Evolutionary conservation across 805 yeast species (phyloP).

Genomic region (Hanseniaspora occidentalis): DNA sequence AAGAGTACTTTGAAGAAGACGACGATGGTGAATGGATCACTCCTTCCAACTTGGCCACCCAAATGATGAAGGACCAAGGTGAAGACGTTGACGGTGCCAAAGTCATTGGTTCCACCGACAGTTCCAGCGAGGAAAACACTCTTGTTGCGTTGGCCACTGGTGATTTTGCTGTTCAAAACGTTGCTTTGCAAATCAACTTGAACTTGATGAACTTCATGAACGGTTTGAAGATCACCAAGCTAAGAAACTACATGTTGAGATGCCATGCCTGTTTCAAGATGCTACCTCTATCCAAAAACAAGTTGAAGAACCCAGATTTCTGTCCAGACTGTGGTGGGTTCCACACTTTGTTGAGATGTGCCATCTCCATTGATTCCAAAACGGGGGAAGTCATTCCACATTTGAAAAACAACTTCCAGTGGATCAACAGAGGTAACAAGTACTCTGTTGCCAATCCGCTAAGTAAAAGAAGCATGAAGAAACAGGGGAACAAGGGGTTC

Average conservation of each 20-base stretch:
- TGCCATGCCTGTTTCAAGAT: slow-evolving; percentile 94
- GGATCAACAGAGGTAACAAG: slow-evolving; percentile 81
- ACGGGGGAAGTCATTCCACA: slow-evolving; percentile 83
- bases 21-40: slow-evolving; percentile 94
- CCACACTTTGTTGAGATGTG: slow-evolving; percentile 75
- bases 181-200: slow-evolving; percentile 79
- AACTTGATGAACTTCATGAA: slow-evolving; percentile 73
- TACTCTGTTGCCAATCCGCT: slow-evolving; percentile 81
- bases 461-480: slow-evolving; percentile 59
- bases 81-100: slow-evolving; percentile 33
- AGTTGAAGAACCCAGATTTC: slow-evolving; percentile 28
- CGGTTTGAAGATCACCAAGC: slow-evolving; percentile 74
- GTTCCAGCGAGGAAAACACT: slow-evolving; percentile 28
- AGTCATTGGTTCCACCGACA: slow-evolving; percentile 22
- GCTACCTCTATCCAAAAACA: slow-evolving; percentile 61
- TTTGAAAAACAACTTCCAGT: slow-evolving; percentile 80
- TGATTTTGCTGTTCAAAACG: slow-evolving; percentile 96
- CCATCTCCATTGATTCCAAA: slow-evolving; percentile 67
- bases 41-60: slow-evolving; percentile 66
- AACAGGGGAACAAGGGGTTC: slow-evolving; percentile 66
- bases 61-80: slow-evolving; percentile 54
- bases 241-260: slow-evolving; percentile 85
- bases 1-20: slow-evolving; percentile 34
- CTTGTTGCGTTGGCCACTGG: slow-evolving; percentile 85
- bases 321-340: slow-evolving; percentile 91